These are phyloP conservation scores for Fusarium sp. DNA, from an alignment of 2,329 filamentous ascomycete genomes.

Conservation along the genomic window DNA sequence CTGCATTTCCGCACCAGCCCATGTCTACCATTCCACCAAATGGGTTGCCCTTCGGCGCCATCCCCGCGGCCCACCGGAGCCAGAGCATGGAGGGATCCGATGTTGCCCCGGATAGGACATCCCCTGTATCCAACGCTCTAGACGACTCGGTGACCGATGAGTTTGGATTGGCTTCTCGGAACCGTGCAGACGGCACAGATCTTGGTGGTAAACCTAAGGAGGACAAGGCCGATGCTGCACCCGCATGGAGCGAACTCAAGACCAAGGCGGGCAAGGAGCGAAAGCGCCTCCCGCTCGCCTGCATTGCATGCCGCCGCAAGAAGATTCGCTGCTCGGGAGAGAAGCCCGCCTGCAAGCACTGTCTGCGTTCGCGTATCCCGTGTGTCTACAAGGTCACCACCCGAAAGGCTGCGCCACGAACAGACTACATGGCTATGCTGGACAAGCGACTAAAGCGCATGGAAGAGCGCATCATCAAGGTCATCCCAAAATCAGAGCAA, in stretches of 20 bases:
- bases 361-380: constrained; percentile 86
- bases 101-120: constrained; percentile 53
- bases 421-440: constrained; percentile 99
- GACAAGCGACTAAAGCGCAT: constrained; percentile 95
- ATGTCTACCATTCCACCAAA: constrained; percentile 37
- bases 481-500: constrained; percentile 86
- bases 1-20: constrained; percentile 48
- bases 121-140: constrained; percentile 56
- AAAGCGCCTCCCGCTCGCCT: constrained; percentile 89
- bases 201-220: constrained; percentile 62
- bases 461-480: constrained; percentile 97
- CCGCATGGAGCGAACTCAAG: constrained; percentile 82
- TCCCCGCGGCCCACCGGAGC: constrained; percentile 38
- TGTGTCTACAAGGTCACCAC: constrained; percentile 98
- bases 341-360: constrained; percentile 97
- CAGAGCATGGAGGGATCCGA: constrained; percentile 55
- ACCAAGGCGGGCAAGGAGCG: constrained; percentile 95
- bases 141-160: constrained; percentile 66
- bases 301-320: constrained; percentile 93
- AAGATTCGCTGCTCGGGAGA: constrained; percentile 98
- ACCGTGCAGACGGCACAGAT: constrained; percentile 61
- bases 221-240: constrained; percentile 65
- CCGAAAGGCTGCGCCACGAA: constrained; percentile 89
- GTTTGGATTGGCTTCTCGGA: constrained; percentile 60
- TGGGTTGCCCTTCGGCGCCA: constrained; percentile 38